Conservation (phyloP, 2,329 filamentous ascomycete genomes). For the Plectosphaerella cucumerina region DNA sequence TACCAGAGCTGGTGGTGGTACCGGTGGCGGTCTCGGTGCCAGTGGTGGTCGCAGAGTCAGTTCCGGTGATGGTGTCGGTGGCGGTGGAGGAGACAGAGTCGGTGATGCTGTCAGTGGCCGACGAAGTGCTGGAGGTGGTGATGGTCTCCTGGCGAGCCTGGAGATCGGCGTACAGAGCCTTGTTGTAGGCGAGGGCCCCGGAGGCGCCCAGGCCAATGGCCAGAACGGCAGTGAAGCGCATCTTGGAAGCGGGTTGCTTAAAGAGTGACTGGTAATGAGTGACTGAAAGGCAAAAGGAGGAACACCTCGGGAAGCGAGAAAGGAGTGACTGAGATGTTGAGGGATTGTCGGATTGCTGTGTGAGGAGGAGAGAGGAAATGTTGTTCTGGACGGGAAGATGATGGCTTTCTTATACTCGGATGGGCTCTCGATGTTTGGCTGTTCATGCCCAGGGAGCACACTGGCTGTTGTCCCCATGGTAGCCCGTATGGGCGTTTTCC, state of each 20-base stretch:
- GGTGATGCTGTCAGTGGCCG: not conserved
- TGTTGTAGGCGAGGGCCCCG: not conserved
- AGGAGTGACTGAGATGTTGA: not conserved
- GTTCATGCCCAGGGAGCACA: too few species aligned
- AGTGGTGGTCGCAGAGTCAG: not conserved
- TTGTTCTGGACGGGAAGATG: not conserved
- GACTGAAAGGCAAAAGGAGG: not conserved
- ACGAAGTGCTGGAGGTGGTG: not conserved
- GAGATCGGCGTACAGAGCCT: not conserved
- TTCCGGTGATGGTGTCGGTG: not conserved
- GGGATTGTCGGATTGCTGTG: constrained; percentile 1
- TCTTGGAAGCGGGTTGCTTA: constrained; percentile 1
- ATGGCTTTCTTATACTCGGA: constrained; percentile 1
- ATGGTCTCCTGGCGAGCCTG: not conserved
- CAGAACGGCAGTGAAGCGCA: constrained; percentile 1
- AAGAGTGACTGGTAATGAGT: constrained; percentile 3
- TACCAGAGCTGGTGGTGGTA: not conserved
- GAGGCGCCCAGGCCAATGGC: constrained; percentile 1
- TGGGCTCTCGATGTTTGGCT: too few species aligned
- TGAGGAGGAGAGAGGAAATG: constrained; percentile 2
- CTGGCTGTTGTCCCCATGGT: not conserved
- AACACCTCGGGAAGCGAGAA: not conserved
- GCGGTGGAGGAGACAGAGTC: not conserved
- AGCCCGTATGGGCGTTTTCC: too few species aligned
- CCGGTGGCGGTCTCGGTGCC: not conserved